These are phyloP conservation scores for Trichocladium uniseriatum DNA, from an alignment of 495 filamentous ascomycete species.

Conservation along the genomic window DNA sequence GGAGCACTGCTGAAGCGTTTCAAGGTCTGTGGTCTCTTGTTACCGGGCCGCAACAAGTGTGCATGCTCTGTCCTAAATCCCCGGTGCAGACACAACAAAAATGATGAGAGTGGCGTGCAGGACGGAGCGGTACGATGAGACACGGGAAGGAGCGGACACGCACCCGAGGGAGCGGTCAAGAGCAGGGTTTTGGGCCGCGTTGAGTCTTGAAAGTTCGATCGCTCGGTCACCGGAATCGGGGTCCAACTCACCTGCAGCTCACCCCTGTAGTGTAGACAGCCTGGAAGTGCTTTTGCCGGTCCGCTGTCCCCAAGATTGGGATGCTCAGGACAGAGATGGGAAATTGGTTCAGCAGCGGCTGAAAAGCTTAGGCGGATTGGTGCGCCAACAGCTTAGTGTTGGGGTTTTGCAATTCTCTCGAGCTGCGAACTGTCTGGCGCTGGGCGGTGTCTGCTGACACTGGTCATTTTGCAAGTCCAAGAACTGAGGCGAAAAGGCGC, in stretches of 20 bases:
- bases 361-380: too few species aligned
- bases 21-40: too few species aligned
- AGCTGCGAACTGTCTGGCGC: background rate
- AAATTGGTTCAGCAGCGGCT: background rate
- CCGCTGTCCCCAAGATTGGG: background rate
- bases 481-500: too few species aligned
- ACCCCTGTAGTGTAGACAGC: too few species aligned
- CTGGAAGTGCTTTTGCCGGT: background rate
- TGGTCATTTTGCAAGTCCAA: too few species aligned
- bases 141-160: conserved; percentile 3
- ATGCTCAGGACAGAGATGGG: background rate
- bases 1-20: too few species aligned
- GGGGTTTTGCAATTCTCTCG: background rate
- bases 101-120: background rate
- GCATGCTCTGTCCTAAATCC: background rate
- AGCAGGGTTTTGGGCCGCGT: background rate
- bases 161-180: conserved; percentile 14
- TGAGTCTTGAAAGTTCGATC: background rate
- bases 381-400: too few species aligned
- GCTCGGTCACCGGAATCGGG: background rate
- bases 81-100: background rate
- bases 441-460: background rate
- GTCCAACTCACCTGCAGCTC: conserved; percentile 7
- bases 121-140: background rate
- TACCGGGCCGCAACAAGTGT: background rate